These are phyloP conservation scores for Trichoderma semiorbis DNA, from an alignment of 2,329 filamentous ascomycete species.

Conservation along the genomic window DNA sequence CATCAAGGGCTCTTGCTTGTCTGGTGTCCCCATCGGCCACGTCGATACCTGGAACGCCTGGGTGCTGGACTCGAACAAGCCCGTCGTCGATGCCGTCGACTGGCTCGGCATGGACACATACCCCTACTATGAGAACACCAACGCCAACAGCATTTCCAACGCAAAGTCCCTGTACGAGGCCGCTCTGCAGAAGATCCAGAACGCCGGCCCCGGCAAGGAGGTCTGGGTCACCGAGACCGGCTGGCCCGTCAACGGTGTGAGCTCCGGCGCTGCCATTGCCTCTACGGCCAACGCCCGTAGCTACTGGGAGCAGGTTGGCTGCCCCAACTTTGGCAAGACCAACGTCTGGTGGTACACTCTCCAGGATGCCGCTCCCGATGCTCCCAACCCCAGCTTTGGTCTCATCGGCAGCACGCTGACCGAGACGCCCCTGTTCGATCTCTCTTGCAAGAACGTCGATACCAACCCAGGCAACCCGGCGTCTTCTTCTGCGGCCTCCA, in stretches of 20 bases:
- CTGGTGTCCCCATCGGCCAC: conserved; percentile 65
- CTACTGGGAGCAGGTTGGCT: conserved; percentile 80
- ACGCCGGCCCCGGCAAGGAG: conserved; percentile 60
- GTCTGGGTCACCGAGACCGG: conserved; percentile 90
- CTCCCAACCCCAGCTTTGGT: conserved; percentile 67
- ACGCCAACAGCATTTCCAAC: conserved; percentile 62
- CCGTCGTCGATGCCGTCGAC: conserved; percentile 67
- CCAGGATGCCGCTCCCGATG: conserved; percentile 59
- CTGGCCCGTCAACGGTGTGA: conserved; percentile 72
- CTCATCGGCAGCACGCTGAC: conserved; percentile 56
- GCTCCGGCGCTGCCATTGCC: conserved; percentile 59
- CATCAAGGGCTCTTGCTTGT: conserved; percentile 60
- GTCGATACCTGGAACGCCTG: conserved; percentile 87
- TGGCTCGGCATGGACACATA: conserved; percentile 84
- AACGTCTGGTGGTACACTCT: conserved; percentile 78
- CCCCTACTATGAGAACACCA: conserved; percentile 74
- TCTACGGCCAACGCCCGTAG: conserved; percentile 65
- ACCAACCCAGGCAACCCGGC: conserved; percentile 8
- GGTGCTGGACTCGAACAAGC: conserved; percentile 68
- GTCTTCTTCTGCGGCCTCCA: conserved; percentile 13
- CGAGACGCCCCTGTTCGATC: conserved; percentile 58
- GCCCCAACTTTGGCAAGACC: conserved; percentile 60
- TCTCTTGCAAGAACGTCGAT: conserved; percentile 49
- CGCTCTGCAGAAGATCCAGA: conserved; percentile 58
- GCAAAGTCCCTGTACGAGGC: conserved; percentile 65